A percentile compares a stretch with the other conserved stretches of the same genome.
These are phyloP conservation scores for Trichophyton rubrum DNA, from an alignment of 2,329 filamentous ascomycete species.

Conservation along the genomic window DNA sequence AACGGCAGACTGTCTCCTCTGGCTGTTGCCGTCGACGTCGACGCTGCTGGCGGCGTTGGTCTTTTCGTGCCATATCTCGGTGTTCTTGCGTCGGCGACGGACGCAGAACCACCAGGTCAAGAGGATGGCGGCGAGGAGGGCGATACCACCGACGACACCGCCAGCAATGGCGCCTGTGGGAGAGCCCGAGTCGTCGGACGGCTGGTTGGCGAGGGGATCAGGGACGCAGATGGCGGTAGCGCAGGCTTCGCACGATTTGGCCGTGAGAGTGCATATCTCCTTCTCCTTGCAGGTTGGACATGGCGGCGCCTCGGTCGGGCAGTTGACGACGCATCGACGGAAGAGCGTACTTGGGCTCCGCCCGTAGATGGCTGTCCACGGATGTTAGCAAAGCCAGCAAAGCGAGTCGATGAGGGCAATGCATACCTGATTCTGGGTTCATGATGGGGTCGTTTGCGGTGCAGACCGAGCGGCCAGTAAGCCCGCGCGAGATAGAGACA, in stretches of 20 bases:
- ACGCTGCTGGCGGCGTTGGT: conserved; percentile 26
- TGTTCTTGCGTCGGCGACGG: conserved; percentile 57
- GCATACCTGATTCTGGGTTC: not conserved
- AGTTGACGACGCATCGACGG: conserved; percentile 46
- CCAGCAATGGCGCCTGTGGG: conserved; percentile 81
- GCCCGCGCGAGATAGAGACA: no score
- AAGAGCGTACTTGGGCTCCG: conserved; percentile 31
- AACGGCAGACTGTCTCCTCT: conserved; percentile 65
- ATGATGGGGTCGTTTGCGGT: not conserved
- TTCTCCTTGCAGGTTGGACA: conserved; percentile 48
- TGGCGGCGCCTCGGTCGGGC: conserved; percentile 39
- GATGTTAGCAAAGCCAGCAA: not conserved
- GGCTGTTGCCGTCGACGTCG: conserved; percentile 44
- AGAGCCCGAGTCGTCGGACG: conserved; percentile 35
- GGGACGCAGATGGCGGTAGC: conserved; percentile 43
- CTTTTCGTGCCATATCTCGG: conserved; percentile 45
- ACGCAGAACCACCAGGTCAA: conserved; percentile 84
- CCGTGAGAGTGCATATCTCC: conserved; percentile 48
- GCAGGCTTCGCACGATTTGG: conserved; percentile 48
- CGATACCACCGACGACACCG: conserved; percentile 74
- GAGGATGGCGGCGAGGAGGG: conserved; percentile 58
- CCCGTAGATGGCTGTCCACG: not conserved
- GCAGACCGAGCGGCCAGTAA: no score
- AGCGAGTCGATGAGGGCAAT: not conserved
- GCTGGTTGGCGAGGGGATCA: conserved; percentile 17